phyloP scores from a whole-genome alignment of 2,329 filamentous ascomycete genomes.

The Monosporascus cannonballus region DNA sequence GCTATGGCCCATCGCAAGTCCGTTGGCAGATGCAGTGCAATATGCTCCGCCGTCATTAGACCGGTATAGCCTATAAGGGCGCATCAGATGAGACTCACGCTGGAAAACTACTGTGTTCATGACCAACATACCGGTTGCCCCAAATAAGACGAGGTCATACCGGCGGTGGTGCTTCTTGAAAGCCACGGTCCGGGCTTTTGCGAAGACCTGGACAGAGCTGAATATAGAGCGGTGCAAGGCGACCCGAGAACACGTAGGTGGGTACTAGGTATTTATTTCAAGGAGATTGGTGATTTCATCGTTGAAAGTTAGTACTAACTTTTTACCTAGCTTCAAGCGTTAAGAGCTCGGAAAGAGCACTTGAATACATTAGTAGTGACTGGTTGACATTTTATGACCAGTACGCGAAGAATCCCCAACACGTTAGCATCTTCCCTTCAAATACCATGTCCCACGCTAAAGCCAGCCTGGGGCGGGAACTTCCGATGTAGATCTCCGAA shows the following conservation, averaged over 20 bases:
- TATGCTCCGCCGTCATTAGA: constrained; percentile 24
- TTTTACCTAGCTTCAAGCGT: neutral
- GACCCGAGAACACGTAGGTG: neutral
- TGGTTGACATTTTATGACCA: neutral
- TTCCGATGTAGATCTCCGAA: too few species aligned
- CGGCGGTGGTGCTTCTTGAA: constrained; percentile 44
- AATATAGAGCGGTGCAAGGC: too few species aligned
- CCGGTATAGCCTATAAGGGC: constrained; percentile 23
- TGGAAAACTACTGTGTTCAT: neutral
- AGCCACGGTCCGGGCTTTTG: constrained; percentile 30
- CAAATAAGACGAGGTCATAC: constrained; percentile 53
- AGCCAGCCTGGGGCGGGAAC: neutral
- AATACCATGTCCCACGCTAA: neutral
- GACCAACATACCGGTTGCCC: constrained; percentile 45
- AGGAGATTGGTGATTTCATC: neutral
- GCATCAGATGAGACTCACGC: constrained; percentile 1
- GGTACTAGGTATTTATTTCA: neutral
- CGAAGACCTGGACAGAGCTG: neutral
- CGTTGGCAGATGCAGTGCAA: constrained; percentile 22
- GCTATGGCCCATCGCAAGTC: constrained; percentile 26
- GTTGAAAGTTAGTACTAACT: neutral
- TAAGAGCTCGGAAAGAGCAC: neutral
- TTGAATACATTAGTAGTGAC: neutral
- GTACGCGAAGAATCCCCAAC: neutral
- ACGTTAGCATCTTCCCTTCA: neutral